These are phyloP conservation scores for Chlamydomonas incerta DNA, from an alignment of 139 green algal species.

Conservation along the genomic window DNA sequence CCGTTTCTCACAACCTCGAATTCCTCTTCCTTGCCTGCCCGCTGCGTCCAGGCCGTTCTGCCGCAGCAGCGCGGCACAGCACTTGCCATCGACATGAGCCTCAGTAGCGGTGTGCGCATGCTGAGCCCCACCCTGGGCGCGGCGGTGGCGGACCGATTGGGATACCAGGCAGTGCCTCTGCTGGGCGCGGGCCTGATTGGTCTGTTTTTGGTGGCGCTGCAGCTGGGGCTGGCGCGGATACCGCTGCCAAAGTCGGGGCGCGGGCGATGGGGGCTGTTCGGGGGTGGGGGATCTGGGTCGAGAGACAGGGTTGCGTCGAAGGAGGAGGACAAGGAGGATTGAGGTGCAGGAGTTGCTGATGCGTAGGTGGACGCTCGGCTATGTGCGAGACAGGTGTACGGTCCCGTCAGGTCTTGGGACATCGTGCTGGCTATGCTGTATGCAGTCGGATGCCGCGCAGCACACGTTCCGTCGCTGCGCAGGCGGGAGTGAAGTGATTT, in stretches of 20 bases:
- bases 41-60: not conserved
- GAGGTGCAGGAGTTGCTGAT: too few relatives aligned
- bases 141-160: not conserved
- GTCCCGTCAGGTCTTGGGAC: too few relatives aligned
- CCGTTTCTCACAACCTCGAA: not conserved
- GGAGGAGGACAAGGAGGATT: not conserved
- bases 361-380: too few relatives aligned
- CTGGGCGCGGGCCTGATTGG: not conserved
- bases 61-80: slow-evolving; percentile 32
- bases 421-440: too few relatives aligned
- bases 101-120: slow-evolving; percentile 22
- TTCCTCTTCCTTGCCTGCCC: not conserved
- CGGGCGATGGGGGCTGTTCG: not conserved
- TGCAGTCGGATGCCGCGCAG: too few relatives aligned
- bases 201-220: not conserved
- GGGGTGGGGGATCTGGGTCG: too few relatives aligned
- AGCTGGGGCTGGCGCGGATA: not conserved
- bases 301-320: too few relatives aligned
- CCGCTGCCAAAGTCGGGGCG: not conserved
- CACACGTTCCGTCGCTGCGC: too few relatives aligned
- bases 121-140: slow-evolving; percentile 25
- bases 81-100: slow-evolving; percentile 22
- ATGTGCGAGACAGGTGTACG: too few relatives aligned
- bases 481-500: too few relatives aligned
- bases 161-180: not conserved